Conservation (phyloP, 257 asterid species). For the Nicotiana benthamiana region DNA sequence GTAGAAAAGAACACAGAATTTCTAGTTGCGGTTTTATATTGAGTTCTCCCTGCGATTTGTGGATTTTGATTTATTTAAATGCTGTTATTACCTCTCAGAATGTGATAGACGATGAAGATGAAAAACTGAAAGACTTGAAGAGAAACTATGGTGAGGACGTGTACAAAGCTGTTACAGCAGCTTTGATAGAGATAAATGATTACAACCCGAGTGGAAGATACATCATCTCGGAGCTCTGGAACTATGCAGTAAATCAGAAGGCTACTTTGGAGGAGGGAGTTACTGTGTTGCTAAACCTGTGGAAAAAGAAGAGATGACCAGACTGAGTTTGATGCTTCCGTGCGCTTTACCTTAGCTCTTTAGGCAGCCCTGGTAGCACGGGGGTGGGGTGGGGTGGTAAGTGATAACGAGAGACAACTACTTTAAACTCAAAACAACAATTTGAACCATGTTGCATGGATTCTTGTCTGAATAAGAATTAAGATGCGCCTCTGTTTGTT, state of each 20-base stretch:
- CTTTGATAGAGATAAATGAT: conserved; percentile 62
- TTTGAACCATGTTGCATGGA: not conserved
- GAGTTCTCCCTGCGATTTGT: not conserved
- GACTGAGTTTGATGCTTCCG: conserved; percentile 18
- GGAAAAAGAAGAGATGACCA: conserved; percentile 36
- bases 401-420: not conserved
- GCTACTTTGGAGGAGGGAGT: conserved; percentile 76
- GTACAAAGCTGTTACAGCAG: conserved; percentile 53
- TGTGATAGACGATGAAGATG: conserved; percentile 58
- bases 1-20: not conserved
- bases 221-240: conserved; percentile 73
- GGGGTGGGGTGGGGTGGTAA: not conserved
- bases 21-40: not conserved
- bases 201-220: conserved; percentile 84
- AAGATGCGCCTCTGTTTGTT: not conserved
- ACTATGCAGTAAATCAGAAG: conserved; percentile 51
- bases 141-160: conserved; percentile 42
- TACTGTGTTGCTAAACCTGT: conserved; percentile 40
- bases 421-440: not conserved
- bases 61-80: not conserved
- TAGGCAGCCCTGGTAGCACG: conserved; percentile 5
- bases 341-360: not conserved
- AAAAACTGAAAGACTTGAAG: conserved; percentile 62
- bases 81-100: conserved; percentile 27
- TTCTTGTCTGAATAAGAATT: conserved; percentile 3